Conservation (phyloP, 73 alveolate genomes). For the Symbiodinium pilosum region DNA sequence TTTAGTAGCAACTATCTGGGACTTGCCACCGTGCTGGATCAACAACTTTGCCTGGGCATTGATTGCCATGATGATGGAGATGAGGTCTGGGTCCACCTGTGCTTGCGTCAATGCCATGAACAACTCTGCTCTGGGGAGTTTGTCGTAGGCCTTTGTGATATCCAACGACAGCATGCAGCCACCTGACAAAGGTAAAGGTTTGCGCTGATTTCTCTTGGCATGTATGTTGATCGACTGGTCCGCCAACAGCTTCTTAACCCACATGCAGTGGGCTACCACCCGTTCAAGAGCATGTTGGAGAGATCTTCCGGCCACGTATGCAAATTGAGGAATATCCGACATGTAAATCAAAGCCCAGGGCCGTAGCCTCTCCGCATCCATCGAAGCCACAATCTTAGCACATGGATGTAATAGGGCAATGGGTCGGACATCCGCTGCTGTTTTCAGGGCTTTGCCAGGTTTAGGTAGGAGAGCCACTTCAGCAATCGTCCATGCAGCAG, state of each 20-base stretch:
- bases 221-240: neutral
- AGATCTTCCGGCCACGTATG: neutral
- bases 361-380: neutral
- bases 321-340: neutral
- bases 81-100: neutral
- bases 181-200: no score
- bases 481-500: neutral
- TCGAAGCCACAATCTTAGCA: neutral
- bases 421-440: neutral
- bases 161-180: neutral
- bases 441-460: neutral
- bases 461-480: neutral
- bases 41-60: neutral
- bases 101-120: neutral
- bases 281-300: neutral
- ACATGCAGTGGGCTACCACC: neutral
- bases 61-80: neutral
- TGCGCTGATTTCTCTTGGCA: no score
- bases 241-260: neutral
- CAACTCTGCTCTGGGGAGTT: neutral
- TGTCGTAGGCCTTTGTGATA: neutral
- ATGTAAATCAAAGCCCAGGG: neutral
- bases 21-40: neutral
- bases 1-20: no score
- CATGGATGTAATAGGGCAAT: neutral